Conservation (phyloP, 2,329 filamentous ascomycete genomes). For the Fusarium duplospermum region DNA sequence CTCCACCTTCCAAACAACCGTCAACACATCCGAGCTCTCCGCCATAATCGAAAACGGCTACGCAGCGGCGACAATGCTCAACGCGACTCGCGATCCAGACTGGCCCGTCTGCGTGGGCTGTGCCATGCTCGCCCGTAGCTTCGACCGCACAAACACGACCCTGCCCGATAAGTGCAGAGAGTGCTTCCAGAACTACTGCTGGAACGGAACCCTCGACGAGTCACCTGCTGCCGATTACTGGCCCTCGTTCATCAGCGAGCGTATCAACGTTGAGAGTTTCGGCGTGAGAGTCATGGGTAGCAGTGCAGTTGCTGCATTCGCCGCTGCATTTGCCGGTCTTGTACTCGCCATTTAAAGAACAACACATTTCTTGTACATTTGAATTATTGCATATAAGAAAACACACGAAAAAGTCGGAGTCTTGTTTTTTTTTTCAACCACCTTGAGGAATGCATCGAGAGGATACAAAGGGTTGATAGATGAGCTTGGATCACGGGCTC, state of each 20-base stretch:
- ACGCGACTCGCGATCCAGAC: constrained; percentile 76
- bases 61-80: constrained; percentile 84
- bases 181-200: constrained; percentile 90
- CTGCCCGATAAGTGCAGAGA: constrained; percentile 77
- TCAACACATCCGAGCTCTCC: constrained; percentile 76
- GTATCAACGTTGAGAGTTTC: constrained; percentile 42
- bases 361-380: not conserved
- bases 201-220: constrained; percentile 77
- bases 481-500: constrained; percentile 12
- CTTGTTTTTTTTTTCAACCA: constrained; percentile 28
- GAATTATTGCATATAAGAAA: constrained; percentile 9
- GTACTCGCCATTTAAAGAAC: constrained; percentile 29
- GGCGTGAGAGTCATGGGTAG: constrained; percentile 29
- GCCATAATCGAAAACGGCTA: constrained; percentile 89
- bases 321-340: constrained; percentile 37
- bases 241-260: constrained; percentile 43
- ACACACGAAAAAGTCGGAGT: constrained; percentile 21
- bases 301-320: constrained; percentile 19
- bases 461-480: constrained; percentile 24
- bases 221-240: constrained; percentile 49
- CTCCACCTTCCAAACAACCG: constrained; percentile 77
- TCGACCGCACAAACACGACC: constrained; percentile 74
- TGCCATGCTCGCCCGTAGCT: constrained; percentile 82
- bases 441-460: constrained; percentile 27
- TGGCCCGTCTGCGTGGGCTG: constrained; percentile 92